Conservation (phyloP, 306 rosid genomes). For the Albizia julibrissin region DNA sequence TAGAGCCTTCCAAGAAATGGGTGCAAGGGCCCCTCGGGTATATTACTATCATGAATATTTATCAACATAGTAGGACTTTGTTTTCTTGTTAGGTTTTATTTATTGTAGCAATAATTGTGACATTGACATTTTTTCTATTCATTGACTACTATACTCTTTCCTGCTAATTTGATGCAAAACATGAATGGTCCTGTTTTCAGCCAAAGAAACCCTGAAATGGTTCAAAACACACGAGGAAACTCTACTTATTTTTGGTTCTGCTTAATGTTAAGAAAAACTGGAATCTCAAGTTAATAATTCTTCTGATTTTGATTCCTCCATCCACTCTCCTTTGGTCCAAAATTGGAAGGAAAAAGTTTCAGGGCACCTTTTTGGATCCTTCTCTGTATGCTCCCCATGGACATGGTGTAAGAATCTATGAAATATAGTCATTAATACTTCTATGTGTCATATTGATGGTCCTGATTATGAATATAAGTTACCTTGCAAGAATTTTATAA, state of each 20-base stretch:
- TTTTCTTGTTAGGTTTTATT: slow-evolving; percentile 14
- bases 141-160: slow-evolving; percentile 20
- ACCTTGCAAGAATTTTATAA: slow-evolving; percentile 2
- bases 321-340: neutral
- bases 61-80: neutral
- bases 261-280: slow-evolving; percentile 20
- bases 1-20: slow-evolving; percentile 90
- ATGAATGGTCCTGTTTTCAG: slow-evolving; percentile 6
- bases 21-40: slow-evolving; percentile 98
- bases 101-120: slow-evolving; percentile 15
- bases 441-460: neutral
- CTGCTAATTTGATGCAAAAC: slow-evolving; percentile 21
- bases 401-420: neutral
- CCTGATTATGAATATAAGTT: neutral
- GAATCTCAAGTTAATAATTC: neutral
- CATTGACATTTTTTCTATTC: slow-evolving; percentile 2
- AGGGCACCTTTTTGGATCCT: slow-evolving; percentile 7
- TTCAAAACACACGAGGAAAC: neutral
- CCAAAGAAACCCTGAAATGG: slow-evolving; percentile 5
- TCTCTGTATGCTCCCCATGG: slow-evolving; percentile 12
- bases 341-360: neutral
- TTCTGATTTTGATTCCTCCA: slow-evolving; percentile 10
- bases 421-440: neutral
- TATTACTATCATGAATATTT: slow-evolving; percentile 34
- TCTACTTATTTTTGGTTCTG: slow-evolving; percentile 12